Conservation (phyloP, 148 eudicot species). For the Chenopodium berlandieri region DNA sequence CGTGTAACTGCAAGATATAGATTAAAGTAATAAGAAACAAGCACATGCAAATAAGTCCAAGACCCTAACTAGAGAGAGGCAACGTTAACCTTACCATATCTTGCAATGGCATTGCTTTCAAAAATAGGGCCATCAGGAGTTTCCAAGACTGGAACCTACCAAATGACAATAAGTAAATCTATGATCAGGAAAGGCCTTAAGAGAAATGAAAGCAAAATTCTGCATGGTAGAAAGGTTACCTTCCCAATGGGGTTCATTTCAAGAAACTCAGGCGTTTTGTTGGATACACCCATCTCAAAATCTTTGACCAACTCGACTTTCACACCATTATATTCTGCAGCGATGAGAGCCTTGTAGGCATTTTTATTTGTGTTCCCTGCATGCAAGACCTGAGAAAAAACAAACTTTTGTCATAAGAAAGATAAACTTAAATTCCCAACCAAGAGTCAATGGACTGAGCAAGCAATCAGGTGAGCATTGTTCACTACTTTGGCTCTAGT, state of each 20-base stretch:
- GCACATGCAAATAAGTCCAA: constrained; percentile 12
- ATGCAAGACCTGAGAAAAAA: constrained; percentile 51
- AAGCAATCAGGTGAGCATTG: neutral
- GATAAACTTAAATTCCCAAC: neutral
- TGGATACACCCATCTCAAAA: constrained; percentile 70
- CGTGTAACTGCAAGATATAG: constrained; percentile 39
- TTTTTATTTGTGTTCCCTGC: constrained; percentile 52
- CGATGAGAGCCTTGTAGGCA: constrained; percentile 66
- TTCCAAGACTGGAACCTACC: constrained; percentile 62
- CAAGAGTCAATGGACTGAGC: neutral
- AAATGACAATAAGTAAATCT: neutral
- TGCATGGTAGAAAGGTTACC: constrained; percentile 27
- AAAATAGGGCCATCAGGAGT: constrained; percentile 61
- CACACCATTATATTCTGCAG: constrained; percentile 62
- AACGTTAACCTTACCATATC: constrained; percentile 46
- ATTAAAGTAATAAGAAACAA: constrained; percentile 7
- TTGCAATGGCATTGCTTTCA: constrained; percentile 76
- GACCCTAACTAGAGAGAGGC: constrained; percentile 13
- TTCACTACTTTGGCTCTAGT: neutral
- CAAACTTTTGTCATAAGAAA: neutral
- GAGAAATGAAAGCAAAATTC: neutral
- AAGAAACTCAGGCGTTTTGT: constrained; percentile 67
- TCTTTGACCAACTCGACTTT: constrained; percentile 48
- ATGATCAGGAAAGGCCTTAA: neutral
- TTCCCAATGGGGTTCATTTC: constrained; percentile 82